Evolutionary conservation across 164 flowering plant genomes (phyloP).

Genomic region (Vitis amurensis): DNA sequence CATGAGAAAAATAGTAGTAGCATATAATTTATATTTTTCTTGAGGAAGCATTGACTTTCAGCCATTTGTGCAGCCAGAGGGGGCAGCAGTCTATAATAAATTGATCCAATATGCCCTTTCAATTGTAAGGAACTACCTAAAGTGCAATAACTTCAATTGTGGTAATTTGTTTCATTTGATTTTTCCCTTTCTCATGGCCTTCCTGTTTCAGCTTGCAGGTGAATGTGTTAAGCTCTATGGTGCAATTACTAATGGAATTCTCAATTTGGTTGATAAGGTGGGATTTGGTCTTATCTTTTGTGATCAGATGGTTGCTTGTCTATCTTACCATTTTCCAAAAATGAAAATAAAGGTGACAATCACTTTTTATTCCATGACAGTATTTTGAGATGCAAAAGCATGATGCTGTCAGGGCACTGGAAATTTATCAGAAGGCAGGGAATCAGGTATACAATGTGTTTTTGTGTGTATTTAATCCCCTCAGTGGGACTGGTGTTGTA

Average conservation of each 20-base stretch:
- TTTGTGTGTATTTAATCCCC: neutral
- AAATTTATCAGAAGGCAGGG: conserved; percentile 42
- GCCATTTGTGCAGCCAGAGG: conserved; percentile 49
- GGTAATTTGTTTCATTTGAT: no score
- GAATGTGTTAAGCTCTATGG: conserved; percentile 44
- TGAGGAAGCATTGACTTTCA: conserved; percentile 1
- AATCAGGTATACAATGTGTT: conserved; percentile 35
- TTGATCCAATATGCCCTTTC: conserved; percentile 53
- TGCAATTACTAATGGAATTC: conserved; percentile 46
- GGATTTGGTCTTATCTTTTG: neutral
- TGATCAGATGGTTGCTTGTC: neutral
- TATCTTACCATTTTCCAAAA: neutral
- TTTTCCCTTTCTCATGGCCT: conserved; percentile 2
- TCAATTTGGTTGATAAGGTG: conserved; percentile 59
- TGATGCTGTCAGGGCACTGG: conserved; percentile 54
- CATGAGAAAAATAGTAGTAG: no score
- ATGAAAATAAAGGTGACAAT: neutral
- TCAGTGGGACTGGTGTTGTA: no score
- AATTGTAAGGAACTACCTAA: conserved; percentile 31
- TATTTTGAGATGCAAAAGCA: conserved; percentile 60
- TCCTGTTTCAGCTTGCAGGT: conserved; percentile 38
- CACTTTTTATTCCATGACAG: conserved; percentile 25
- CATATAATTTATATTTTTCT: conserved; percentile 1
- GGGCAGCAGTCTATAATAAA: conserved; percentile 38
- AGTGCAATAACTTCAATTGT: no score